Evolutionary conservation across 2,329 filamentous ascomycete genomes (phyloP).

Genomic region (Epicoccum sorghinum): DNA sequence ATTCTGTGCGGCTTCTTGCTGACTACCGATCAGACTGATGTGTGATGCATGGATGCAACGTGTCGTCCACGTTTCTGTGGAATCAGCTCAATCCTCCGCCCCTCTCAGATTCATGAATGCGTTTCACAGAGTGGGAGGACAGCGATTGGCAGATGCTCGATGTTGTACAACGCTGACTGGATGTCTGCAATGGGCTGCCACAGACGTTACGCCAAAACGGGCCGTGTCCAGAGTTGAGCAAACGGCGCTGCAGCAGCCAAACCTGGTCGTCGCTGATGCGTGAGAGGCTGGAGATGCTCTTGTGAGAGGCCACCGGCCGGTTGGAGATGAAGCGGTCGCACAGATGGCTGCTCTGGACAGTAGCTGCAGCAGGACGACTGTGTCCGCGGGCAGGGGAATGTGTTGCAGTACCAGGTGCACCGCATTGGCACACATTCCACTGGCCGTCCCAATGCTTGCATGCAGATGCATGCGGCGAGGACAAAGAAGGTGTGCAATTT

Average conservation of each 20-base stretch:
- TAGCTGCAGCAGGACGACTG: slow-evolving; percentile 27
- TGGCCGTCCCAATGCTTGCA: slow-evolving; percentile 19
- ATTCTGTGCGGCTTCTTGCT: slow-evolving; percentile 10
- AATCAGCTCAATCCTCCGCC: slow-evolving; percentile 37
- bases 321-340: slow-evolving; percentile 17
- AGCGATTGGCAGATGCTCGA: slow-evolving; percentile 29
- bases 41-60: slow-evolving; percentile 43
- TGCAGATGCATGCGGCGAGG: slow-evolving; percentile 21
- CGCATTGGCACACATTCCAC: slow-evolving; percentile 11
- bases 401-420: slow-evolving; percentile 11
- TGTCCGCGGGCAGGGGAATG: slow-evolving; percentile 8
- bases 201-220: slow-evolving; percentile 41
- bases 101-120: slow-evolving; percentile 28
- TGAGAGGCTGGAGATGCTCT: slow-evolving; percentile 19
- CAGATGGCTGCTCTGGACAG: slow-evolving; percentile 19
- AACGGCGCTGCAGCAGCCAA: slow-evolving; percentile 42
- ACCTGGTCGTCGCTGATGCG: slow-evolving; percentile 25
- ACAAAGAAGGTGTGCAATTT: slow-evolving; percentile 13
- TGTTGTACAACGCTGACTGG: slow-evolving; percentile 20
- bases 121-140: slow-evolving; percentile 30
- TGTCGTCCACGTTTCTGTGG: slow-evolving; percentile 43
- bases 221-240: slow-evolving; percentile 26
- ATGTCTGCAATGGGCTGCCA: slow-evolving; percentile 22
- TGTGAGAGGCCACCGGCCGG: background rate
- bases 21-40: slow-evolving; percentile 19